Base-by-base conservation (phyloP, 2,329 filamentous ascomycete genomes). In the Colletotrichum gigasporum region DNA sequence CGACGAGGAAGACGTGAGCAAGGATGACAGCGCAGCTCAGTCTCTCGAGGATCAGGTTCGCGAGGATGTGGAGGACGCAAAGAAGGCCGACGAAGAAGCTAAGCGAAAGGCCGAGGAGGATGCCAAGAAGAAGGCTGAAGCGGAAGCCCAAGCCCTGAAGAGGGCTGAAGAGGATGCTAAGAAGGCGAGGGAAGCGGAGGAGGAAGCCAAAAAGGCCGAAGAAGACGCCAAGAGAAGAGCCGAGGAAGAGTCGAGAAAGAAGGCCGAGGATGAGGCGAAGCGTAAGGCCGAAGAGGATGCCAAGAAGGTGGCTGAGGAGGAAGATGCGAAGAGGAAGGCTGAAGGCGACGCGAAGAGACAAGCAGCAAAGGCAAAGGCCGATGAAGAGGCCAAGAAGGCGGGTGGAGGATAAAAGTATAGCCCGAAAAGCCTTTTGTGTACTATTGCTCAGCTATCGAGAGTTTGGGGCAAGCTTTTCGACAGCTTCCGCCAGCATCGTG, bases 101-200 rank as follows among this genome's bases (percentile, higher is more conserved):
- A 39, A 52, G 48, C 30, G 32, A 28, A 52, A 52, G 48, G 48
- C 5, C 5, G 48, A 52, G 22, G 48, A n/a, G n/a, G n/a, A n/a
- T n/a, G n/a, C n/a, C n/a, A n/a, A n/a, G 45, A 50, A 20, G 32
- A 51, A 51, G 47, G 47, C 37, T 14, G 58, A 60, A 12, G n/a
- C 51, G 12, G 51, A 56, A 28, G 41, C 56, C 16, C 34, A 56
- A 24, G 41, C 58, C 14, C 20, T 16, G 11, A 45, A 60, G 61
- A 60, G 37, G 34, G 56, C 61, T 14, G 61, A 64, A 14, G 45
- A 50, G 18, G 60, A 63, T 16, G 54, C 60, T 28, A 44, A 53
- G 32, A 62, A 62, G 45, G 37, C 58, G 16, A 47, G 41, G 24
- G 11, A 44, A n/a, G 61, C 26, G 2, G 55, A 52, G 28, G 60